Evolutionary conservation across 2,329 filamentous ascomycete genomes (phyloP), one percentile per base, ranked within the genome.

Genomic region (Lecanoromycetidae sp.): DNA sequence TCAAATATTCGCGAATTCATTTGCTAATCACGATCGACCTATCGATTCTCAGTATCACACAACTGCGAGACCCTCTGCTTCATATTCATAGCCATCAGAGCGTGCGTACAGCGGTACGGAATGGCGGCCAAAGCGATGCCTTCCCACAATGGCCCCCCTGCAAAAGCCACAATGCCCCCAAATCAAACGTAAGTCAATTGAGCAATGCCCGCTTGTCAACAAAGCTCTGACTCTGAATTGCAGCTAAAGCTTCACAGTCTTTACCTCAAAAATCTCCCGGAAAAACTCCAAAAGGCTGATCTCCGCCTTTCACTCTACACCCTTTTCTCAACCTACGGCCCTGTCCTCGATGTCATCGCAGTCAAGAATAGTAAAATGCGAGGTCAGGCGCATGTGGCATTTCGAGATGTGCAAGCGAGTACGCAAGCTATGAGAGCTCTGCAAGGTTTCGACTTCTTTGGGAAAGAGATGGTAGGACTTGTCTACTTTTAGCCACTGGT

Each of bases 311-410:
- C 83, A 4, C 75, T 98, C 25, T 98, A 98, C 68, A 84, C 87
- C 64, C 76, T 96, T 10, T 96, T 96, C 64, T 87, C 87, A 9
- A 94, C 87, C 12, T 94, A 94, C 62, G 91, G 91, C 33, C 80
- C 87, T 0, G 84, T 98, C 13, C 77, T 98, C 49, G 91, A 98
- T 62, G 78, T 98, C 17, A 84, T 95, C 40, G 85, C 86, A 25
- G 72, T 95, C 57, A 93, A 87, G 69, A 94, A 86, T 1, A 74
- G 74, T 63, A 87, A 87, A 68, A 95, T 96, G 88, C 82, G 91
- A 41, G 91, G 91, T 3, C 91, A 98, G 66, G 91, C 91, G 52
- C 91, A 96, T 60, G 71, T 98, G 51, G 84, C 91, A 12, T 96
- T 87, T 63, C 78, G 85, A 49, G 90, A 98, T 62, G 72, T 90